phyloP scores from a whole-genome alignment of 1,284 basidiomycete genomes.

The Pseudomicrostroma phylloplanum region DNA sequence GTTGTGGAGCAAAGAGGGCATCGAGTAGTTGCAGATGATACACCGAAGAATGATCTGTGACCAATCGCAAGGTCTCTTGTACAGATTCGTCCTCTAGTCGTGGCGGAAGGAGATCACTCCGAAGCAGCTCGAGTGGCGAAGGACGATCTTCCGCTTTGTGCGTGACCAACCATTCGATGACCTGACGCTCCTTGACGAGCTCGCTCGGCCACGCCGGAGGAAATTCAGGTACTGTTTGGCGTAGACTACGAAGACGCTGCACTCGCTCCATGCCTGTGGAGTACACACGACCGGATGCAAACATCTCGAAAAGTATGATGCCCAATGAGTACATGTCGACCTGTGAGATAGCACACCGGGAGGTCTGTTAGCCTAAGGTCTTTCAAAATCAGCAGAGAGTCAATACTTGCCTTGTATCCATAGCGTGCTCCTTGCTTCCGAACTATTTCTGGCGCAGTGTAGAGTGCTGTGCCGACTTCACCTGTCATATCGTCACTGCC shows the following conservation, averaged over 20 bases:
- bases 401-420: conserved; percentile 7
- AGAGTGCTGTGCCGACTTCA: conserved; percentile 80
- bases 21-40: conserved; percentile 42
- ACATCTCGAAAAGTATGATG: conserved; percentile 97
- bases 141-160: conserved; percentile 79
- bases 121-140: conserved; percentile 73
- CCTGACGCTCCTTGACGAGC: conserved; percentile 57
- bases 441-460: conserved; percentile 70
- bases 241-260: conserved; percentile 69
- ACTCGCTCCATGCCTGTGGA: conserved; percentile 81
- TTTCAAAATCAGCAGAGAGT: too few relatives aligned
- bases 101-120: conserved; percentile 69
- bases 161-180: conserved; percentile 73
- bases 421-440: conserved; percentile 21
- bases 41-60: conserved; percentile 57
- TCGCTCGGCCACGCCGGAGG: conserved; percentile 64
- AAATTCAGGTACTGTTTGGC: conserved; percentile 68
- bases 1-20: conserved; percentile 23
- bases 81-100: conserved; percentile 77
- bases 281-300: conserved; percentile 62
- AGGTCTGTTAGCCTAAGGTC: too few relatives aligned
- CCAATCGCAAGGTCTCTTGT: conserved; percentile 68
- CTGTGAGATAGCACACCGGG: conserved; percentile 58
- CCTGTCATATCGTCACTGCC: conserved; percentile 28
- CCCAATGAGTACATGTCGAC: conserved; percentile 91